Percentiles rank a stretch among this genome's conserved stretches.
These are phyloP conservation scores for Mycosphaerella arachidis DNA, from an alignment of 2,329 filamentous ascomycete species.

Conservation along the genomic window DNA sequence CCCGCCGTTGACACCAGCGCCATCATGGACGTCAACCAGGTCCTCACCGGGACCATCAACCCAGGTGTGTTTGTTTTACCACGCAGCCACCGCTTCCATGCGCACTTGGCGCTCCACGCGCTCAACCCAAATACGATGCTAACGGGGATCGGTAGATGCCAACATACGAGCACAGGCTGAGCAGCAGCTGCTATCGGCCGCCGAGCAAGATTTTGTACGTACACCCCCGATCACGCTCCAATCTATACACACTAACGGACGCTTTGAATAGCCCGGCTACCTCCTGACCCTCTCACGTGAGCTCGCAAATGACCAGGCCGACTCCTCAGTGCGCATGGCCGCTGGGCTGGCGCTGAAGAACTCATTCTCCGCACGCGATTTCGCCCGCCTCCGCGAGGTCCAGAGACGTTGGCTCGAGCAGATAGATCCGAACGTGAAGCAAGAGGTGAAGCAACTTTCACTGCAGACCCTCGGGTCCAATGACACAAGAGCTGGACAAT, in stretches of 20 bases:
- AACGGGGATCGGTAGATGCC: constrained; percentile 60
- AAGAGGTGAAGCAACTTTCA: constrained; percentile 82
- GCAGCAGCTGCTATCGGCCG: constrained; percentile 86
- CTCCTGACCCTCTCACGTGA: constrained; percentile 88
- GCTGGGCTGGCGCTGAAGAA: constrained; percentile 97
- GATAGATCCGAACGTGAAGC: constrained; percentile 77
- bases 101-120: constrained; percentile 18
- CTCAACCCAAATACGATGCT: constrained; percentile 23
- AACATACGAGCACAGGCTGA: constrained; percentile 85
- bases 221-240: not conserved
- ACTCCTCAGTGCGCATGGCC: constrained; percentile 81
- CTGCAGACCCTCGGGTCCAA: constrained; percentile 77
- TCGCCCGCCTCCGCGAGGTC: constrained; percentile 77
- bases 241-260: constrained; percentile 12
- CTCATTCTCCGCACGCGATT: constrained; percentile 92
- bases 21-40: constrained; percentile 95
- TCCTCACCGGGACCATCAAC: constrained; percentile 94
- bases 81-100: constrained; percentile 31
- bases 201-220: constrained; percentile 91
- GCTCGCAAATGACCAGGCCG: constrained; percentile 82
- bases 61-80: constrained; percentile 61
- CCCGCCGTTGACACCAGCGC: constrained; percentile 4
- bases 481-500: constrained; percentile 78
- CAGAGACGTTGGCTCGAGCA: constrained; percentile 90
- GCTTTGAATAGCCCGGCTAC: constrained; percentile 69